Evolutionary conservation across 352 stramenopile species (phyloP).

Genomic region (Phytophthora tubulina): DNA sequence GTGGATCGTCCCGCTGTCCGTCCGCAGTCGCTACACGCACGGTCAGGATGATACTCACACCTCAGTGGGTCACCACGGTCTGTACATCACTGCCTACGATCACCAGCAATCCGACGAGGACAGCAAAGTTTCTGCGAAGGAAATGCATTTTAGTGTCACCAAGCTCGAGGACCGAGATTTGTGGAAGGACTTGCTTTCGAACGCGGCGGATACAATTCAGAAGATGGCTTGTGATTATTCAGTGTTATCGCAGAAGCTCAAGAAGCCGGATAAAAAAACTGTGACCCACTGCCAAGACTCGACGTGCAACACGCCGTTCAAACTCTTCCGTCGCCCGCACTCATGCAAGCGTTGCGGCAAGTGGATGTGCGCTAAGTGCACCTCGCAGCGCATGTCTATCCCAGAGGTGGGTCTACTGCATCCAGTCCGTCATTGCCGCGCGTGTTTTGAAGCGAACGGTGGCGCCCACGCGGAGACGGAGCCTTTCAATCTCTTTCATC

Average conservation of each 20-base stretch:
- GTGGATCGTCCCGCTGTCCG: conserved; percentile 85
- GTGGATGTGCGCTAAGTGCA: conserved; percentile 89
- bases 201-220: conserved; percentile 69
- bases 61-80: conserved; percentile 83
- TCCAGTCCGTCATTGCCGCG: conserved; percentile 81
- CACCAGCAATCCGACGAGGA: conserved; percentile 70
- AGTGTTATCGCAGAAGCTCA: conserved; percentile 68
- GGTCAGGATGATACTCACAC: conserved; percentile 87
- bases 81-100: conserved; percentile 86
- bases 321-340: conserved; percentile 85
- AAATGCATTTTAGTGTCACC: conserved; percentile 88
- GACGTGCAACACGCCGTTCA: conserved; percentile 77
- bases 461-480: conserved; percentile 72
- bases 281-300: conserved; percentile 82
- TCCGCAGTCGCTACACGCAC: conserved; percentile 82
- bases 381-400: conserved; percentile 81
- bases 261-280: conserved; percentile 88
- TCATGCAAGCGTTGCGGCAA: conserved; percentile 88
- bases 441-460: conserved; percentile 78
- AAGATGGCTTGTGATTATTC: conserved; percentile 76
- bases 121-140: conserved; percentile 58
- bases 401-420: conserved; percentile 81
- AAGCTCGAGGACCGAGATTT: conserved; percentile 87
- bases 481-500: conserved; percentile 73
- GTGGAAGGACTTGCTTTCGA: conserved; percentile 79